Conservation (phyloP, 257 asterid genomes). For the Jacaranda mimosifolia region DNA sequence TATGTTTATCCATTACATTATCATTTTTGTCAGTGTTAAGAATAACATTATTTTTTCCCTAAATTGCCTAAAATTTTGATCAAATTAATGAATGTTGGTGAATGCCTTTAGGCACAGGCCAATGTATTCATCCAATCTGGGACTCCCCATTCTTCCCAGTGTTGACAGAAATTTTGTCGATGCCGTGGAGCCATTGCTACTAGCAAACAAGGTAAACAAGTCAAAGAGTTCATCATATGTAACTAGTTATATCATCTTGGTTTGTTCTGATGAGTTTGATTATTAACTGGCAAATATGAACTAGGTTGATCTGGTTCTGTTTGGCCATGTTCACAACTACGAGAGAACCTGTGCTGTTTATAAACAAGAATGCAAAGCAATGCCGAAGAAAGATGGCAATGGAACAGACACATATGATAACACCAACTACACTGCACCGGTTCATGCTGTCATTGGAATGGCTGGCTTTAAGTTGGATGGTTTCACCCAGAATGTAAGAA, state of each 20-base stretch:
- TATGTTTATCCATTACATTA: neutral
- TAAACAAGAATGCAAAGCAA: slow-evolving; percentile 58
- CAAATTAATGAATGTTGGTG: neutral
- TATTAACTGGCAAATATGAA: neutral
- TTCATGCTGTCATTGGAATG: slow-evolving; percentile 90
- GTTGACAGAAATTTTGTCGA: slow-evolving; percentile 63
- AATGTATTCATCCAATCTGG: slow-evolving; percentile 65
- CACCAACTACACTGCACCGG: slow-evolving; percentile 71
- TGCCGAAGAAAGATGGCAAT: slow-evolving; percentile 63
- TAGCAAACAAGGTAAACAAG: slow-evolving; percentile 58
- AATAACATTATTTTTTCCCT: too few species aligned
- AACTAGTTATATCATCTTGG: neutral
- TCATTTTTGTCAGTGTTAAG: too few species aligned
- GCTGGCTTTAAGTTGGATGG: slow-evolving; percentile 79
- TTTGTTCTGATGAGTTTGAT: neutral
- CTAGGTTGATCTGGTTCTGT: slow-evolving; percentile 80
- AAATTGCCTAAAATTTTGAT: too few species aligned
- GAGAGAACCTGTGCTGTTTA: slow-evolving; percentile 87
- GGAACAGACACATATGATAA: slow-evolving; percentile 68
- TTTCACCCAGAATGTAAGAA: slow-evolving; percentile 60
- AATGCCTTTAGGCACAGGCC: slow-evolving; percentile 78
- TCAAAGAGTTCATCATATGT: neutral
- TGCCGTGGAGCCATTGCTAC: slow-evolving; percentile 79
- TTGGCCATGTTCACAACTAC: slow-evolving; percentile 94
- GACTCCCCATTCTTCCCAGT: slow-evolving; percentile 33